These are phyloP conservation scores for Aspergillus tamarii DNA, from an alignment of 2,329 filamentous ascomycete species.

Conservation along the genomic window DNA sequence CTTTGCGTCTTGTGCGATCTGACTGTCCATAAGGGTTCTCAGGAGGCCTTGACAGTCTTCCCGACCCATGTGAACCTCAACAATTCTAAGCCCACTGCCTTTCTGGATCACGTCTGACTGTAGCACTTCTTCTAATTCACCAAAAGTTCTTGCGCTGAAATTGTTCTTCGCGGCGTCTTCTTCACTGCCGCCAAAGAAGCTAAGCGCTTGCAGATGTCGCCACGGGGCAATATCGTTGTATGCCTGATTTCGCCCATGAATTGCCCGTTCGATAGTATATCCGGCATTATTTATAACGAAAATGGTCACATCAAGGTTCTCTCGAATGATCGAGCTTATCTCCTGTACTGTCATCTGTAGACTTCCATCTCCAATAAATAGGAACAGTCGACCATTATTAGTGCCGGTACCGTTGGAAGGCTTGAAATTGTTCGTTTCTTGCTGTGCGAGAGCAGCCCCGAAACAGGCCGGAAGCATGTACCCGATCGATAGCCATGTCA, in stretches of 20 bases:
- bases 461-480: constrained; percentile 63
- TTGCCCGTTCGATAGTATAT: constrained; percentile 62
- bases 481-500: constrained; percentile 64
- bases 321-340: constrained; percentile 64
- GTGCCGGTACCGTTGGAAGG: neutral
- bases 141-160: constrained; percentile 49
- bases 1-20: constrained; percentile 30
- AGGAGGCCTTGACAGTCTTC: constrained; percentile 41
- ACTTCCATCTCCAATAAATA: constrained; percentile 67
- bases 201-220: constrained; percentile 54
- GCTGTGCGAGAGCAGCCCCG: constrained; percentile 58
- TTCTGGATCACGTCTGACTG: constrained; percentile 38
- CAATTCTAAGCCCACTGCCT: constrained; percentile 44
- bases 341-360: constrained; percentile 70
- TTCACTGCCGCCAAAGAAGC: constrained; percentile 50
- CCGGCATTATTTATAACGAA: constrained; percentile 64
- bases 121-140: constrained; percentile 49
- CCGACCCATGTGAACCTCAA: constrained; percentile 47
- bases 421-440: constrained; percentile 23
- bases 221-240: constrained; percentile 62
- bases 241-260: constrained; percentile 56
- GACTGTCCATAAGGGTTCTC: constrained; percentile 35
- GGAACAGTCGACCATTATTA: constrained; percentile 49
- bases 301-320: constrained; percentile 52
- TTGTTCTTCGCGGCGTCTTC: constrained; percentile 44